Evolutionary conservation across 1,139 yeast species (phyloP).

Genomic region (Torulaspora globosa): DNA sequence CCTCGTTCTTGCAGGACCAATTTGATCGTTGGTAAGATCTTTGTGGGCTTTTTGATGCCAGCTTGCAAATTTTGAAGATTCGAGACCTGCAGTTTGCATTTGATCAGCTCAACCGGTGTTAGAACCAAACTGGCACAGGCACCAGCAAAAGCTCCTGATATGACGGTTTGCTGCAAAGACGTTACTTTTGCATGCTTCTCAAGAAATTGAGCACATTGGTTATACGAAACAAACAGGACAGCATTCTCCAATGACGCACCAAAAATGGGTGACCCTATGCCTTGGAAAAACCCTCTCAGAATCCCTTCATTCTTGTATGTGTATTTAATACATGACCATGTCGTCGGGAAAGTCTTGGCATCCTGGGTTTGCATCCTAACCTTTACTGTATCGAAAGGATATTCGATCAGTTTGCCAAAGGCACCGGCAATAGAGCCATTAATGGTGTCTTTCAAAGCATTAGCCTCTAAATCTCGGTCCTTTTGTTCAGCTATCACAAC

Average conservation of each 20-base stretch:
- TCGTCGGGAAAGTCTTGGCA: slow-evolving; percentile 37
- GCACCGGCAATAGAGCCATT: slow-evolving; percentile 60
- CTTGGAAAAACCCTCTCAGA: slow-evolving; percentile 54
- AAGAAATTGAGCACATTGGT: slow-evolving; percentile 41
- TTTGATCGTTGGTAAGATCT: slow-evolving; percentile 42
- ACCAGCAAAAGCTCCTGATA: slow-evolving; percentile 81
- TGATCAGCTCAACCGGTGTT: slow-evolving; percentile 85
- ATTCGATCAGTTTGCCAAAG: slow-evolving; percentile 78
- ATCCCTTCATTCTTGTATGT: slow-evolving; percentile 68
- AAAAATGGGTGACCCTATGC: slow-evolving; percentile 72
- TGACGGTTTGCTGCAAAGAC: slow-evolving; percentile 44
- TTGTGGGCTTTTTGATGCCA: slow-evolving; percentile 20
- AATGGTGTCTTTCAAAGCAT: slow-evolving; percentile 30
- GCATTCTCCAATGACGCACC: slow-evolving; percentile 91
- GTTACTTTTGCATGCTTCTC: slow-evolving; percentile 32
- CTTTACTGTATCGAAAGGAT: slow-evolving; percentile 89
- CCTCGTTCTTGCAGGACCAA: slow-evolving; percentile 52
- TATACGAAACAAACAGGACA: slow-evolving; percentile 61
- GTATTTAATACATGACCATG: slow-evolving; percentile 49
- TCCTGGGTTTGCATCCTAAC: slow-evolving; percentile 80
- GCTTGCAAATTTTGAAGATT: slow-evolving; percentile 31
- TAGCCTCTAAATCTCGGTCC: slow-evolving; percentile 10
- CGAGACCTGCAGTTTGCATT: slow-evolving; percentile 84
- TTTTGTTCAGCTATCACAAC: slow-evolving; percentile 12
- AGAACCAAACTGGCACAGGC: slow-evolving; percentile 75